Conservation (phyloP, 2,329 filamentous ascomycete species). For the Aspergillus luchuensis region DNA sequence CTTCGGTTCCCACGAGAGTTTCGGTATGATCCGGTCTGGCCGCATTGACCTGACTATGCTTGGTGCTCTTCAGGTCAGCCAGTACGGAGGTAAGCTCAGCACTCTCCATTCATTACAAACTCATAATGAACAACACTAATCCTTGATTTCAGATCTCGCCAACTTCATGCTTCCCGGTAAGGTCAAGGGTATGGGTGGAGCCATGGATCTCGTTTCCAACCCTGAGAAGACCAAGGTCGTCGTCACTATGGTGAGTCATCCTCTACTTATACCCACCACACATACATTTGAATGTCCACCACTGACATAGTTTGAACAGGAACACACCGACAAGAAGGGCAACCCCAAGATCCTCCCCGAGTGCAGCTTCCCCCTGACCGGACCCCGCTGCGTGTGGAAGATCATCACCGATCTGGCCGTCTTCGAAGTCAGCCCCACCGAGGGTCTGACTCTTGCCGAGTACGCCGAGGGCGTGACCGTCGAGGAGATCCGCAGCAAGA, state of each 20-base stretch:
- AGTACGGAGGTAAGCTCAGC: slow-evolving; percentile 56
- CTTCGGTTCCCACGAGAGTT: slow-evolving; percentile 80
- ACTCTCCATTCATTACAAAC: background rate
- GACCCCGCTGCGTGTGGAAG: slow-evolving; percentile 65
- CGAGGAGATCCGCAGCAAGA: slow-evolving; percentile 70
- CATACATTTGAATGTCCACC: no score
- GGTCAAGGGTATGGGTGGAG: slow-evolving; percentile 80
- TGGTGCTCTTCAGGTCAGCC: slow-evolving; percentile 78
- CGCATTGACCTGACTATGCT: slow-evolving; percentile 84
- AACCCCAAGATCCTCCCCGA: slow-evolving; percentile 64
- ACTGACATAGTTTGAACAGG: slow-evolving; percentile 28
- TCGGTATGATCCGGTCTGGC: slow-evolving; percentile 83
- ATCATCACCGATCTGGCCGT: slow-evolving; percentile 74
- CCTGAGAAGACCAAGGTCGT: slow-evolving; percentile 72
- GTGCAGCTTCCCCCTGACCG: slow-evolving; percentile 67
- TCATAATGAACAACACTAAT: slow-evolving; percentile 12
- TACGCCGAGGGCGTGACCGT: slow-evolving; percentile 69
- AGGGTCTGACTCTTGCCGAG: slow-evolving; percentile 61
- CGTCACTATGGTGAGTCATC: slow-evolving; percentile 56
- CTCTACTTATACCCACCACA: no score
- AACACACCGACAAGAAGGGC: slow-evolving; percentile 71
- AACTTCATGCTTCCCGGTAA: slow-evolving; percentile 93
- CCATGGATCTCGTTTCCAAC: slow-evolving; percentile 75
- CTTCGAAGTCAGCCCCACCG: slow-evolving; percentile 70
- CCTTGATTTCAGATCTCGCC: slow-evolving; percentile 62